Conservation (phyloP, 306 rosid species). For the Medicago lupulina region DNA sequence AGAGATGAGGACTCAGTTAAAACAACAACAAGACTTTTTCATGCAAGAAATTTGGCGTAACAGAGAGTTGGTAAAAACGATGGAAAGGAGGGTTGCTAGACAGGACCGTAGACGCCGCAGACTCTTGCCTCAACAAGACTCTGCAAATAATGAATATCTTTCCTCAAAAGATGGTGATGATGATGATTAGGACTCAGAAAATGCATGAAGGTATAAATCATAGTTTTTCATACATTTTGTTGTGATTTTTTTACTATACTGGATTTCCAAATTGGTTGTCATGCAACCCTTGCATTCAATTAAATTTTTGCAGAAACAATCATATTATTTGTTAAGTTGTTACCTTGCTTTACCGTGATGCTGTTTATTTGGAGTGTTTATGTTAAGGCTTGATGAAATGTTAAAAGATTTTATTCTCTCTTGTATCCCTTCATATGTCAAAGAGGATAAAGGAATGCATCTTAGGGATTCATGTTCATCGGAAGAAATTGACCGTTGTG, state of each 20-base stretch:
- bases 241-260: slow-evolving; percentile 63
- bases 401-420: slow-evolving; percentile 25
- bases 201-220: no score
- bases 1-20: no score
- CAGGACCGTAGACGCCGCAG: no score
- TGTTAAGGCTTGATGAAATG: slow-evolving; percentile 32
- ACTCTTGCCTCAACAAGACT: no score
- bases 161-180: no score
- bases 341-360: slow-evolving; percentile 41
- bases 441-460: slow-evolving; percentile 41
- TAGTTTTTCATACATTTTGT: slow-evolving; percentile 61
- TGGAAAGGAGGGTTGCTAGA: no score
- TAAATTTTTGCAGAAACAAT: slow-evolving; percentile 35
- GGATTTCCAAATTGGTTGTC: slow-evolving; percentile 79
- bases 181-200: no score
- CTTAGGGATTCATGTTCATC: slow-evolving; percentile 38
- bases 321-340: slow-evolving; percentile 56
- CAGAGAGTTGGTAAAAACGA: no score
- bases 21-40: no score
- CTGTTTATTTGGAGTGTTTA: neutral
- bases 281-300: slow-evolving; percentile 62
- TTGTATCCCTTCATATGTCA: slow-evolving; percentile 48
- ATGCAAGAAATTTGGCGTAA: no score
- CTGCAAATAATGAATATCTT: no score
- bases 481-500: slow-evolving; percentile 58